Percentiles rank a stretch among this genome's conserved stretches.
Evolutionary conservation across 139 green algal species (phyloP).

Genomic region (Volvox africanus): DNA sequence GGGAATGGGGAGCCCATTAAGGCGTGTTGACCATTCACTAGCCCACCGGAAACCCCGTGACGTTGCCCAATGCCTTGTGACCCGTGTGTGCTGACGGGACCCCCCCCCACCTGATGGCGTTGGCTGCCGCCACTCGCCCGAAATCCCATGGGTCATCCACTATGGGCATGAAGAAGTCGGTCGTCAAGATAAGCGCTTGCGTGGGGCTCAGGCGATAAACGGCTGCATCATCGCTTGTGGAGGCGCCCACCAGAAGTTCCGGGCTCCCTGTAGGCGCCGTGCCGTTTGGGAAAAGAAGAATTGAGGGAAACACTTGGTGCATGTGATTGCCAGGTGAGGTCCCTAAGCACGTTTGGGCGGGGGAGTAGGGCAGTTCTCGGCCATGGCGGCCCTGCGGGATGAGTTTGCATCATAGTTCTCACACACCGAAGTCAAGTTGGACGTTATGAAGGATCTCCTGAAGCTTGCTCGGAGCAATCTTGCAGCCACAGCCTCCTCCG

Average conservation of each 20-base stretch:
- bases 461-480: constrained; percentile 56
- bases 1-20: too few relatives aligned
- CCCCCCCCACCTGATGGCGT: constrained; percentile 49
- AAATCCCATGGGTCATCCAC: constrained; percentile 59
- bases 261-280: constrained; percentile 10
- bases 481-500: constrained; percentile 58
- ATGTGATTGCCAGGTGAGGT: too few relatives aligned
- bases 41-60: too few relatives aligned
- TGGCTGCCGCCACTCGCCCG: constrained; percentile 54
- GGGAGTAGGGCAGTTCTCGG: too few relatives aligned
- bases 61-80: too few relatives aligned
- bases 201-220: constrained; percentile 28
- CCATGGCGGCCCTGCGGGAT: too few relatives aligned
- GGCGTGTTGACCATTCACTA: too few relatives aligned
- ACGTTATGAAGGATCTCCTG: constrained; percentile 49
- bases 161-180: constrained; percentile 65
- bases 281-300: too few relatives aligned
- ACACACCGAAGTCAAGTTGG: constrained; percentile 51
- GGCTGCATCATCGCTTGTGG: constrained; percentile 56
- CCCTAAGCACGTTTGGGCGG: too few relatives aligned
- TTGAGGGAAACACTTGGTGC: too few relatives aligned
- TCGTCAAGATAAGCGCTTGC: constrained; percentile 57
- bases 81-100: background rate
- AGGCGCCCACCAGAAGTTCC: constrained; percentile 56
- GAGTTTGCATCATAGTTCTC: too few relatives aligned